Conservation (phyloP, 768 basidiomycete species). For the Lentinus tigrinus region DNA sequence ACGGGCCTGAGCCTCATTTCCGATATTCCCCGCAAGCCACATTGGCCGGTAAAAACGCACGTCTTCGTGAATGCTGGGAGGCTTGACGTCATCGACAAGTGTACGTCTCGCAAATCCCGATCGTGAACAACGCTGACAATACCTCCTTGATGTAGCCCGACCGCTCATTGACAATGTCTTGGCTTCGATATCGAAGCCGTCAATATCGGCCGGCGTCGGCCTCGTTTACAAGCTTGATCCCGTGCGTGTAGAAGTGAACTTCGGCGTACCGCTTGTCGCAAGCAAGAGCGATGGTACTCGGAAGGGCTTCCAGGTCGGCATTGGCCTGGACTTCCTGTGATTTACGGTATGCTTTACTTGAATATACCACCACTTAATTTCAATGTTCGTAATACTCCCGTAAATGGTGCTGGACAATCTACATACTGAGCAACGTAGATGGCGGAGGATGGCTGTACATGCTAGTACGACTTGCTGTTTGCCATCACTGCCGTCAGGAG, state of each 20-base stretch:
- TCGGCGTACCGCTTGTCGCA: constrained; percentile 78
- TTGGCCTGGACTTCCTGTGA: constrained; percentile 77
- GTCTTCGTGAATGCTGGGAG: constrained; percentile 80
- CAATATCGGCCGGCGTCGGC: constrained; percentile 79
- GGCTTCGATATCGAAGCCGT: constrained; percentile 50
- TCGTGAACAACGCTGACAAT: constrained; percentile 6
- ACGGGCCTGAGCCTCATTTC: constrained; percentile 74
- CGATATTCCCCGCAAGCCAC: constrained; percentile 63
- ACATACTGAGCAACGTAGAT: too few species aligned
- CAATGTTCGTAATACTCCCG: background rate
- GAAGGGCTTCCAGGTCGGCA: constrained; percentile 77
- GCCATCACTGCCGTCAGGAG: too few species aligned
- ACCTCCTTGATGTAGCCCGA: constrained; percentile 28
- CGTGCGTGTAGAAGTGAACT: constrained; percentile 83
- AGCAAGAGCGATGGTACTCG: constrained; percentile 63
- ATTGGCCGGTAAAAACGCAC: constrained; percentile 88
- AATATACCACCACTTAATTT: constrained; percentile 5
- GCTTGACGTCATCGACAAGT: constrained; percentile 56
- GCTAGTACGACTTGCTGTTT: too few species aligned
- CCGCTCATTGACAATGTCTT: constrained; percentile 40
- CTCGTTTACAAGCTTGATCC: constrained; percentile 83
- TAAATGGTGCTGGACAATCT: too few species aligned
- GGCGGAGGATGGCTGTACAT: too few species aligned
- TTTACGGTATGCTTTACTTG: constrained; percentile 10
- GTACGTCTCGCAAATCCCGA: constrained; percentile 38